These are phyloP conservation scores for Baorangia bicolor DNA, from an alignment of 768 basidiomycete genomes.

Conservation along the genomic window DNA sequence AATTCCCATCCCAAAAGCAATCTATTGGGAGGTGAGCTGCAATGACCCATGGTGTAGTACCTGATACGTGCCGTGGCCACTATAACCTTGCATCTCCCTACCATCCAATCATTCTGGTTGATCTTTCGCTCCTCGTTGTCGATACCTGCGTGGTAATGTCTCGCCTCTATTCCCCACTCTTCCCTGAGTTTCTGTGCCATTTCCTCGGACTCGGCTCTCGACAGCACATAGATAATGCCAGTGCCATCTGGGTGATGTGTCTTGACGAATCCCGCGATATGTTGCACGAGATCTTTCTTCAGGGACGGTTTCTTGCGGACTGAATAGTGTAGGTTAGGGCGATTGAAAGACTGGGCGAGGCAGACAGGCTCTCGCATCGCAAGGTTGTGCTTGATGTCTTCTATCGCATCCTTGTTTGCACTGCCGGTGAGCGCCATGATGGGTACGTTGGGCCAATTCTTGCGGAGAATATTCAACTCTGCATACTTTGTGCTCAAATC, in stretches of 20 bases:
- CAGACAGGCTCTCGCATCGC: conserved; percentile 54
- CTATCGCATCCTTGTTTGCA: conserved; percentile 72
- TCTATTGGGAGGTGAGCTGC: conserved; percentile 41
- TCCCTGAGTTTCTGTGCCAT: conserved; percentile 67
- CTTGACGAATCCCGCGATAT: conserved; percentile 71
- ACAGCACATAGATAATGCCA: conserved; percentile 85
- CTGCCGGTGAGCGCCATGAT: conserved; percentile 98
- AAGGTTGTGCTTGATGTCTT: conserved; percentile 76
- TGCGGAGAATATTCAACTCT: conserved; percentile 63
- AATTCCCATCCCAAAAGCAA: conserved; percentile 98
- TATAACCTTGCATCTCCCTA: conserved; percentile 70
- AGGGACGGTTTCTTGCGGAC: conserved; percentile 49
- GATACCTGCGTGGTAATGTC: conserved; percentile 88
- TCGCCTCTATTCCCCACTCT: conserved; percentile 56
- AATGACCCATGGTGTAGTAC: neutral
- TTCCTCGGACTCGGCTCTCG: conserved; percentile 74
- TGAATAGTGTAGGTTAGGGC: conserved; percentile 83
- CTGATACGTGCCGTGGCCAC: conserved; percentile 77
- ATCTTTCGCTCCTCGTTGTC: conserved; percentile 54
- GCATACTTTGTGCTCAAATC: conserved; percentile 53
- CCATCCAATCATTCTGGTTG: conserved; percentile 73
- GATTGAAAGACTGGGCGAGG: conserved; percentile 87
- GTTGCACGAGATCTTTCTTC: conserved; percentile 45
- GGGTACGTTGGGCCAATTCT: conserved; percentile 74
- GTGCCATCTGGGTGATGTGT: conserved; percentile 53